Conservation (phyloP, 2,329 filamentous ascomycete genomes). For the Trichoderma simmonsii region DNA sequence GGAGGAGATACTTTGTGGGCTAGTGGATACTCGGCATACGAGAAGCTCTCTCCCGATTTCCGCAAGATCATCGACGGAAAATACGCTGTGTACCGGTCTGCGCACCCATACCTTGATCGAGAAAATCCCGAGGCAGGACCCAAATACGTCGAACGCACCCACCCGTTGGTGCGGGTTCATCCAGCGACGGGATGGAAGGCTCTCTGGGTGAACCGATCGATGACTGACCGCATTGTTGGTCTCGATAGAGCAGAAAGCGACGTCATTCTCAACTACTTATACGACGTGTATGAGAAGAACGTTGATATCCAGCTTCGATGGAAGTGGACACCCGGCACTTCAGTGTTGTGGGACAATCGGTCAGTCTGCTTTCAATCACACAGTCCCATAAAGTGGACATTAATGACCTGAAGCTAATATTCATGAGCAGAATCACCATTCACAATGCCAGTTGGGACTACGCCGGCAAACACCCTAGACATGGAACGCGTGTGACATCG, state of each 20-base stretch:
- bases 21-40: slow-evolving; percentile 67
- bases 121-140: slow-evolving; percentile 59
- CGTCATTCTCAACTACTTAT: slow-evolving; percentile 63
- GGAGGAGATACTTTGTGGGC: slow-evolving; percentile 74
- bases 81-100: slow-evolving; percentile 61
- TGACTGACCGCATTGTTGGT: slow-evolving; percentile 67
- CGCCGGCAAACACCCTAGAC: slow-evolving; percentile 61
- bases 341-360: slow-evolving; percentile 70
- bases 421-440: slow-evolving; percentile 57
- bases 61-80: slow-evolving; percentile 67
- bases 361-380: slow-evolving; percentile 28
- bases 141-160: slow-evolving; percentile 62
- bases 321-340: slow-evolving; percentile 65
- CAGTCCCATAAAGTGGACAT: background rate
- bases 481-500: slow-evolving; percentile 69
- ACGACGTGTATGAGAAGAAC: slow-evolving; percentile 65
- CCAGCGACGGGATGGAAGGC: slow-evolving; percentile 73
- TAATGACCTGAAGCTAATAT: background rate
- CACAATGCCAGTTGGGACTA: slow-evolving; percentile 76
- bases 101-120: slow-evolving; percentile 66
- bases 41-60: slow-evolving; percentile 68
- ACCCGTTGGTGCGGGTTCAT: slow-evolving; percentile 67
- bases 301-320: slow-evolving; percentile 71
- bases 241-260: slow-evolving; percentile 68
- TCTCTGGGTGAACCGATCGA: slow-evolving; percentile 67